These are phyloP conservation scores for Cystobasidium sp. DNA, from an alignment of 1,284 basidiomycete genomes.

Conservation along the genomic window DNA sequence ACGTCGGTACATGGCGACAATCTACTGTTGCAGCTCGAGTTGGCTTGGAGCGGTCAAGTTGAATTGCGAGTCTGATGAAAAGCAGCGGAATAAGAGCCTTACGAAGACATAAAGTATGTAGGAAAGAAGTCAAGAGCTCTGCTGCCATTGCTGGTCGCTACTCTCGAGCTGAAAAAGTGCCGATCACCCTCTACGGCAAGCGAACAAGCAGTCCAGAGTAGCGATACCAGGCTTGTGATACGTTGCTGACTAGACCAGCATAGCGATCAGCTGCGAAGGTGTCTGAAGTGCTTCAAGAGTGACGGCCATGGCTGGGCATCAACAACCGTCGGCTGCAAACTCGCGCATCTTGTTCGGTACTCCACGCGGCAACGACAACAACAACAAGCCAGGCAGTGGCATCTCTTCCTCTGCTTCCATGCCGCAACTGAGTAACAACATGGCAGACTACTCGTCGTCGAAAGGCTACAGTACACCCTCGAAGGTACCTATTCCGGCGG, in stretches of 20 bases:
- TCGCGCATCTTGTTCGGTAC: slow-evolving; percentile 1
- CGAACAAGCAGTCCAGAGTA: too few species aligned
- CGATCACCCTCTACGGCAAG: too few species aligned
- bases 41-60: too few species aligned
- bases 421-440: slow-evolving; percentile 11
- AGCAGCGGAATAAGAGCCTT: too few species aligned
- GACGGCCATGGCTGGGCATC: neutral
- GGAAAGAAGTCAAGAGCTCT: too few species aligned
- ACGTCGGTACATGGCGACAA: slow-evolving; percentile 11
- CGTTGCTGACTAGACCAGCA: neutral
- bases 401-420: slow-evolving; percentile 12
- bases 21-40: neutral
- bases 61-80: too few species aligned
- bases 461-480: slow-evolving; percentile 3
- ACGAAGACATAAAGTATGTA: too few species aligned
- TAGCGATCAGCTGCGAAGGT: neutral
- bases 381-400: slow-evolving; percentile 2
- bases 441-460: slow-evolving; percentile 15
- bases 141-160: too few species aligned
- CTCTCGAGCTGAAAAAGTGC: too few species aligned
- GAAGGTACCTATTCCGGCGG: neutral
- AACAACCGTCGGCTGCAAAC: slow-evolving; percentile 3
- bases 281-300: neutral
- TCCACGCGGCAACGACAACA: slow-evolving; percentile 20
- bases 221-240: too few species aligned